Evolutionary conservation across 352 stramenopile genomes (phyloP), one percentile per base, ranked within the genome.

Genomic region (Thraustotheca clavata): DNA sequence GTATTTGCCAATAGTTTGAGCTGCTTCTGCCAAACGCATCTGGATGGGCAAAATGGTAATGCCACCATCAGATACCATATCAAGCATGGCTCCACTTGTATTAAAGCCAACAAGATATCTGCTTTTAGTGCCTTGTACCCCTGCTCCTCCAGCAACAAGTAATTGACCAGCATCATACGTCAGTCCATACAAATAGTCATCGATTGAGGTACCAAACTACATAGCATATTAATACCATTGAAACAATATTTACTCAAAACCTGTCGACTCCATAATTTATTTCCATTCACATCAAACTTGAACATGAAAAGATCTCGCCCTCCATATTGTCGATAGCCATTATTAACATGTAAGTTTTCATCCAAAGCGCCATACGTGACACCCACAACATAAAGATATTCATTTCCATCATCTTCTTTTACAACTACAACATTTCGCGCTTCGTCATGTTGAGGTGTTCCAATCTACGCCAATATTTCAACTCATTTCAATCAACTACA

Each of bases 311-410:
- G 77, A 40, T 91, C 82, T 14, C 82, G 76, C 0, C 79, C 80
- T 16, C 82, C 82, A 57, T 86, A 88, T 4, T 69, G 78, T 0
- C 82, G 80, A 59, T 88, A 91, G 2, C 74, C 72, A 34, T 89
- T 91, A 29, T 88, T 74, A 11, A 76, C 78, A 60, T 91, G 80
- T 7, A 70, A 70, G 2, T 71, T 72, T 62, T 91, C 80, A 60
- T 91, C 82, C 73, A 91, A 76, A 49, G 69, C 80, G 0, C 82
- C 80, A 76, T 78, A 88, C 1, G 82, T 89, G 68, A 75, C 81
- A 8, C 77, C 82, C 3, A 79, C 65, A 16, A 91, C 73, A 32
- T 88, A 88, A 9, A 91, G 11, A 35, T 65, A 65, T 16, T 47
- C 38, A 46, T 54, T 65, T 34, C 57, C 57, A 35, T 55, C 40